Base-by-base conservation (phyloP, 139 green algal genomes). In the Yamagishiella unicocca region DNA sequence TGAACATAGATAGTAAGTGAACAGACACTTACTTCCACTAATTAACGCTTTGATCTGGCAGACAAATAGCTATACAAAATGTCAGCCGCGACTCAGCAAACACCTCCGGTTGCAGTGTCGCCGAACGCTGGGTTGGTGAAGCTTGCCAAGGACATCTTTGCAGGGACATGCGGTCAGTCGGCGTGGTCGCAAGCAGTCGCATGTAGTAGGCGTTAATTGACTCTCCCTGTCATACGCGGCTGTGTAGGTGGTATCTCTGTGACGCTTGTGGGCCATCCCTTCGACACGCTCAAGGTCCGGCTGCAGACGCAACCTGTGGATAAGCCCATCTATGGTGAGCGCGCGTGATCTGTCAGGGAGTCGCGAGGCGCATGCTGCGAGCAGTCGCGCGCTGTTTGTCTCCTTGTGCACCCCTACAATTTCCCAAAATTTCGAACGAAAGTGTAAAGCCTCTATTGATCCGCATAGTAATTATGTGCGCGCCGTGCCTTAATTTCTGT, bases 221-320 rank as follows among this genome's bases (percentile, higher is more conserved):
- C 27, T 37, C 35, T 72, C 27, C 29, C 24, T 40, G 64, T 53
- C 38, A 29, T 76, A 46, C 4, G 29, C 33, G 37, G 38, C 38
- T 46, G 21, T 54, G 71, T 90, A 96, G 96, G 97, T 70, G 97
- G 97, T 62, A 96, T 99, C 31, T 94, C 94, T 24, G 97, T 99
- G 0, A 98, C 96, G 0, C 78, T 96, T 29, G 94, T 98, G 19
- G 97, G 97, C 1, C 97, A 98, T 67, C 96, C 97, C 2, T 98
- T 98, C 70, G 96, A 98, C 87, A 98, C 96, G 17, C 85, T 98
- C 5, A 99, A 99, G 90, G 96, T 99, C 37, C 92, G 97, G 22
- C 91, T 99, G 33, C 97, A 99, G 75, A 98, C 94, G 3, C 97
- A 99, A 88, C 88, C 96, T 0, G 89, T 89, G 27, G 90, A 90